Percentiles rank a stretch among this genome's conserved stretches.
phyloP scores from a whole-genome alignment of 495 filamentous ascomycete genomes.

The Penicillium mononematosum region DNA sequence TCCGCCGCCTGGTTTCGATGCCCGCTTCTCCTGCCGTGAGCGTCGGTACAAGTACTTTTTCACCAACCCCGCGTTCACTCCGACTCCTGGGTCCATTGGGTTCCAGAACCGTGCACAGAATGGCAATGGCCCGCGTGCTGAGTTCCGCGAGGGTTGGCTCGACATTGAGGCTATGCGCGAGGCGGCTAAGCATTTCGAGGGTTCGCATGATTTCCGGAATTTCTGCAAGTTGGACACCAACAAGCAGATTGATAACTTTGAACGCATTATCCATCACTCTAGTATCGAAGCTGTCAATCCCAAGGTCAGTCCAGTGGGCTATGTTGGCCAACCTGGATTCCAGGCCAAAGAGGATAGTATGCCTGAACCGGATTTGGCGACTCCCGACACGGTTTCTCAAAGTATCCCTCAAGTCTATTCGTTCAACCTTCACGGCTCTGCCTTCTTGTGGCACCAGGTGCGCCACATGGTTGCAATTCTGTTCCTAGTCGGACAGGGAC shows the following conservation, averaged over 20 bases:
- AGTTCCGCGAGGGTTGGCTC: slow-evolving; percentile 58
- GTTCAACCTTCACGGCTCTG: slow-evolving; percentile 83
- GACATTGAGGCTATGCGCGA: slow-evolving; percentile 83
- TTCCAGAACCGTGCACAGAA: slow-evolving; percentile 28
- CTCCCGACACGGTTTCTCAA: slow-evolving; percentile 18
- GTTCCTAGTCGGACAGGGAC: slow-evolving; percentile 87
- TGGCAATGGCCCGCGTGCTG: slow-evolving; percentile 24
- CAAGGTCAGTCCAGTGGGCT: slow-evolving; percentile 44
- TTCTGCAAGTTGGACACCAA: slow-evolving; percentile 87
- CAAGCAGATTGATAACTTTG: slow-evolving; percentile 83
- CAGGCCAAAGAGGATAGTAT: slow-evolving; percentile 23
- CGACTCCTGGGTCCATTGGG: slow-evolving; percentile 45
- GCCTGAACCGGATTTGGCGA: slow-evolving; percentile 18
- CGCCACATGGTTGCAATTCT: slow-evolving; percentile 84
- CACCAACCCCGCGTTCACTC: slow-evolving; percentile 83
- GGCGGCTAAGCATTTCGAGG: slow-evolving; percentile 76
- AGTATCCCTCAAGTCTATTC: slow-evolving; percentile 69
- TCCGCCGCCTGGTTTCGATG: slow-evolving; percentile 76
- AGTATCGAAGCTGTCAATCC: slow-evolving; percentile 67
- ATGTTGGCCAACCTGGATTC: slow-evolving; percentile 36
- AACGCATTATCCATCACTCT: slow-evolving; percentile 70
- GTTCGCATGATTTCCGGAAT: slow-evolving; percentile 91
- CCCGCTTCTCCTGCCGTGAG: slow-evolving; percentile 89
- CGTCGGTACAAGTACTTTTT: slow-evolving; percentile 95
- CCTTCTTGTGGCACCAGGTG: slow-evolving; percentile 98